A percentile compares a stretch with the other conserved stretches of the same genome.
These are phyloP conservation scores for Ricinus communis DNA, from an alignment of 345 rosid genomes.

Conservation along the genomic window DNA sequence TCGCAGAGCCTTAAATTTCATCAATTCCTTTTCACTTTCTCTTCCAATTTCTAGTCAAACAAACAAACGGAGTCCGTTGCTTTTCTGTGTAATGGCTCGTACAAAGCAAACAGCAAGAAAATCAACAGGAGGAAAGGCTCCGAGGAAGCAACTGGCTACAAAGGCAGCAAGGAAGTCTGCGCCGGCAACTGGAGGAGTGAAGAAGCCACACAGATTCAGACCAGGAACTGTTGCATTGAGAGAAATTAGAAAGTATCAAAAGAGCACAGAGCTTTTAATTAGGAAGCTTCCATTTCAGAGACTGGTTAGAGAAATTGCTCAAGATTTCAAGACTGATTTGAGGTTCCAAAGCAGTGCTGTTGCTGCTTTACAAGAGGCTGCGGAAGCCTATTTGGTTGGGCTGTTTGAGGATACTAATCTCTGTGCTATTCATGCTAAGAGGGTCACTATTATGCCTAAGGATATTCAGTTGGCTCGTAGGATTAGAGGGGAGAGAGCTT, in stretches of 20 bases:
- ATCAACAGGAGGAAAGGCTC: conserved; percentile 25
- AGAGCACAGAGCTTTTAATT: conserved; percentile 23
- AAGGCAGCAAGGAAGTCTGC: conserved; percentile 26
- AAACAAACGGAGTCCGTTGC: background rate
- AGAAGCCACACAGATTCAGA: conserved; percentile 23
- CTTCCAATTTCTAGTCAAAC: too few relatives aligned
- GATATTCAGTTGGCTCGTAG: conserved; percentile 19
- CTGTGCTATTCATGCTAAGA: conserved; percentile 26
- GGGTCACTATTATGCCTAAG: conserved; percentile 27
- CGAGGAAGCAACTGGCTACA: conserved; percentile 27
- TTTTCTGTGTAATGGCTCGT: conserved; percentile 13
- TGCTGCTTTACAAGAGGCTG: conserved; percentile 24
- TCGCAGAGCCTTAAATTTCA: background rate
- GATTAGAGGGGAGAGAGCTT: too few relatives aligned
- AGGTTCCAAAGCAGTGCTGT: conserved; percentile 23
- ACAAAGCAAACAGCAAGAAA: conserved; percentile 24
- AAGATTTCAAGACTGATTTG: conserved; percentile 21
- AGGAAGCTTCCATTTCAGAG: conserved; percentile 26
- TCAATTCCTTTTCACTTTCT: background rate
- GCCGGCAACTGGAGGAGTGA: conserved; percentile 26
- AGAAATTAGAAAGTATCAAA: conserved; percentile 24
- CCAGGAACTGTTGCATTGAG: conserved; percentile 25
- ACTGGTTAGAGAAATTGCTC: conserved; percentile 24
- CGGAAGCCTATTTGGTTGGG: conserved; percentile 24
- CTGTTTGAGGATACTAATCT: conserved; percentile 24